Evolutionary conservation across 2,329 filamentous ascomycete genomes (phyloP).

Genomic region (Aspergillus sp.): DNA sequence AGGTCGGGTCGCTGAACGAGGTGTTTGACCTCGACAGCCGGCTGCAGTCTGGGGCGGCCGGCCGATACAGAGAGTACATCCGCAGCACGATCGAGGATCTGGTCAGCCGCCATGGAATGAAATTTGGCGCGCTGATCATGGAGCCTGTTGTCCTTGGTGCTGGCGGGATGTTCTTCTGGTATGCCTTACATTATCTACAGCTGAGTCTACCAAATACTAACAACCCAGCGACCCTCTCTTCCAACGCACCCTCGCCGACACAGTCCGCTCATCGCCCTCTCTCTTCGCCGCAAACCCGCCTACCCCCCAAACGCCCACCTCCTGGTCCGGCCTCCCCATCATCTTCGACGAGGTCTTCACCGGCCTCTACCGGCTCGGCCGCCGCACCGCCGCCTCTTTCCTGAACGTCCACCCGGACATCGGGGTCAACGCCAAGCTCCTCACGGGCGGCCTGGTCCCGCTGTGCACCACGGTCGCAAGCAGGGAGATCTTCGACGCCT

Average conservation of each 20-base stretch:
- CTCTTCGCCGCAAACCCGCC: constrained; percentile 39
- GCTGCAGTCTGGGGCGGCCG: constrained; percentile 35
- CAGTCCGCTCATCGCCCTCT: constrained; percentile 51
- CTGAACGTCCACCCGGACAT: constrained; percentile 62
- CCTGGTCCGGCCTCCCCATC: constrained; percentile 66
- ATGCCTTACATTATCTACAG: constrained; percentile 27
- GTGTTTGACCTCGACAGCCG: constrained; percentile 53
- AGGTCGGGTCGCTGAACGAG: constrained; percentile 42
- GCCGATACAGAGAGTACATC: constrained; percentile 55
- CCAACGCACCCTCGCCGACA: constrained; percentile 59
- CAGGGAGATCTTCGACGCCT: constrained; percentile 61
- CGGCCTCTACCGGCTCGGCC: constrained; percentile 70
- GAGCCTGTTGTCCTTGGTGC: constrained; percentile 74
- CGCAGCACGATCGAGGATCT: constrained; percentile 44
- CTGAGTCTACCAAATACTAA: constrained; percentile 1
- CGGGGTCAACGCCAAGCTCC: constrained; percentile 70
- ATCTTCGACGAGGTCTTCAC: constrained; percentile 86
- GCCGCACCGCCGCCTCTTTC: constrained; percentile 60
- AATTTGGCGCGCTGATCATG: constrained; percentile 68
- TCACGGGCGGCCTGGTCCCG: constrained; percentile 71
- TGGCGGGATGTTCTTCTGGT: constrained; percentile 74
- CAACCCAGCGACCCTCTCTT: constrained; percentile 63
- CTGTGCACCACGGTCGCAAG: constrained; percentile 69
- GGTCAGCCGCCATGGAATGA: constrained; percentile 47
- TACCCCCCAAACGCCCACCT: not conserved